A percentile compares a stretch with the other conserved stretches of the same genome.
phyloP scores from a whole-genome alignment of 495 filamentous ascomycete species.

The Trichocladium uniseriatum region DNA sequence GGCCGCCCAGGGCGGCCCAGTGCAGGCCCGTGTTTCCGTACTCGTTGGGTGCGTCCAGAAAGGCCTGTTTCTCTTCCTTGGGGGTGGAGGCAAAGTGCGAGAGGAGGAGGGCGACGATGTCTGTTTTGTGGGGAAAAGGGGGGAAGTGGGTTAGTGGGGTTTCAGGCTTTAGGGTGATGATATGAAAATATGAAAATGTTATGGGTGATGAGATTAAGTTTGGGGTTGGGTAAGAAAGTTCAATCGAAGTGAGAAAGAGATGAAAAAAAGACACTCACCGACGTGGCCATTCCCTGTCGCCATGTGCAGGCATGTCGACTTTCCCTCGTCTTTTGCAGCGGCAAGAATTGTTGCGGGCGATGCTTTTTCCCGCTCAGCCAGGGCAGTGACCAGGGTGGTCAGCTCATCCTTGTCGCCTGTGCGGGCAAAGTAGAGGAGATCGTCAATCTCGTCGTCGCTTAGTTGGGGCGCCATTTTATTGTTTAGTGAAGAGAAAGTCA shows the following conservation, averaged over 20 bases:
- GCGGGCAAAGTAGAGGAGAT: constrained; percentile 78
- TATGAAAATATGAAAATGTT: background rate
- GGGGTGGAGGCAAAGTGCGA: constrained; percentile 26
- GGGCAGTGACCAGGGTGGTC: constrained; percentile 44
- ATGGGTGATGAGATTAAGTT: too few species aligned
- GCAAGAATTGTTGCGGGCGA: constrained; percentile 49
- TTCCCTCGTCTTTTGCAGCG: constrained; percentile 57
- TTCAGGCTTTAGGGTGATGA: too few species aligned
- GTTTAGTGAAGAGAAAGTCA: background rate
- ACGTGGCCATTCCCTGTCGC: constrained; percentile 79
- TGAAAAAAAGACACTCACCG: constrained; percentile 40
- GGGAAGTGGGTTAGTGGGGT: background rate
- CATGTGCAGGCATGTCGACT: constrained; percentile 76
- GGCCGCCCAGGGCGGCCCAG: constrained; percentile 86
- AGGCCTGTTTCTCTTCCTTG: constrained; percentile 28
- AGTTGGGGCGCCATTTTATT: constrained; percentile 44
- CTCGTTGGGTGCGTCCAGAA: constrained; percentile 61
- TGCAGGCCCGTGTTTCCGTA: constrained; percentile 84
- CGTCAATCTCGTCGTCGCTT: constrained; percentile 70
- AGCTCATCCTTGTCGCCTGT: constrained; percentile 65
- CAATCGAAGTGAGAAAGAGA: background rate
- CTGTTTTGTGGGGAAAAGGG: constrained; percentile 19
- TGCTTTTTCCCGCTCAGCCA: constrained; percentile 47
- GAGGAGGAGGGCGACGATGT: constrained; percentile 34
- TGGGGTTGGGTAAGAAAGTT: background rate